Base-by-base conservation (phyloP, 345 rosid species). In the Carallia pectinifolia region DNA sequence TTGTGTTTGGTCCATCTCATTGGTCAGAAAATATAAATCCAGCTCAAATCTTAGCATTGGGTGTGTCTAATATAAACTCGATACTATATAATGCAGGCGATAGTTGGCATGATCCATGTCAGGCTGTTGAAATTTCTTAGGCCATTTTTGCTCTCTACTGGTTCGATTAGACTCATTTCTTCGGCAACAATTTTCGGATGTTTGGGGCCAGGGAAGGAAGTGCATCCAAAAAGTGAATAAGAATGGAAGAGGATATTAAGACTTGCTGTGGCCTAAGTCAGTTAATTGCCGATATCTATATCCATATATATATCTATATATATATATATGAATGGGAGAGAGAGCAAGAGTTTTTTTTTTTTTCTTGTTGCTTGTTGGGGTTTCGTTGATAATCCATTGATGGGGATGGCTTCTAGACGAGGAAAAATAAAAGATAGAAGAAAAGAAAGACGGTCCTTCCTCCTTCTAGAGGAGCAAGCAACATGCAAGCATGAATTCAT, bases 121-220 rank as follows among this genome's bases (percentile, higher is more conserved):
- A 23, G 23, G 23, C 23, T 23, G 23, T 75, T 82, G 34, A 58
- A 66, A 56, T 47, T 74, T n/a, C 71, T 63, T 18, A 27, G 40
- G 2, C 10, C 6, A 4, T 13, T 31, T n/a, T 37, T 33, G n/a
- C 66, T 73, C 44, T 65, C 53, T 9, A 6, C 47, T 63, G 73
- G 40, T 2, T 63, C 34, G 23, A 23, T 9, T 9, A 0, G 40
- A 62, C 54, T 30, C 7, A 64, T 52, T 17, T 70, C 74, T 55
- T 64, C 16, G n/a, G 52, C 63, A 34, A 37, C 74, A 66, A 67
- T 67, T 29, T 58, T 17, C 6, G 12, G 44, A 7, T 5, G 31
- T 30, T 8, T 27, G 0, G 33, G 60, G 33, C 15, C 31, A 19
- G 13, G 23, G 12, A 27, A 1, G 10, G 8, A 2, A 30, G 29